A percentile compares a stretch with the other conserved stretches of the same genome.
These are phyloP conservation scores for Wallacemonas sp. DNA, from an alignment of 208 protist species.

Conservation along the genomic window DNA sequence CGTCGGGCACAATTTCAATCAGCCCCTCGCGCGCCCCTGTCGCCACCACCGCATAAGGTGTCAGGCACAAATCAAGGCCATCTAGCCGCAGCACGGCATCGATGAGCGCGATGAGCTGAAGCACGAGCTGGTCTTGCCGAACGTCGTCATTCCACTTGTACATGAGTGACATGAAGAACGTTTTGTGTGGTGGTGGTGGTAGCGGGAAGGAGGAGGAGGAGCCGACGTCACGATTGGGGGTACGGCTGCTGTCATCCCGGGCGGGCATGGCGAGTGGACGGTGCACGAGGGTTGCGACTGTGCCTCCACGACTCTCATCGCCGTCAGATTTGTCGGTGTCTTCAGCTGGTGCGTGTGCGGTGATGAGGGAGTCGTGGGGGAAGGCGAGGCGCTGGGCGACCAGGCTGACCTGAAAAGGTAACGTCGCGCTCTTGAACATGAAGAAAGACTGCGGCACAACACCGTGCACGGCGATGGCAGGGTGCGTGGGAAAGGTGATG, in stretches of 20 bases:
- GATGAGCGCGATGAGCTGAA: slow-evolving; percentile 92
- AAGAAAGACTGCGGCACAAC: slow-evolving; percentile 51
- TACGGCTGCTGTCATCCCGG: not conserved
- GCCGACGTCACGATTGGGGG: not conserved
- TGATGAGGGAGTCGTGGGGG: too few relatives aligned
- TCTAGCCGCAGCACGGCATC: slow-evolving; percentile 92
- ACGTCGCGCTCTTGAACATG: slow-evolving; percentile 85
- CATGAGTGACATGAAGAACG: slow-evolving; percentile 55
- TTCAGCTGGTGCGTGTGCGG: not conserved
- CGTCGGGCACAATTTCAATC: slow-evolving; percentile 84
- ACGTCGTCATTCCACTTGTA: slow-evolving; percentile 96
- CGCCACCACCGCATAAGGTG: slow-evolving; percentile 92
- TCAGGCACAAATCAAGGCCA: slow-evolving; percentile 93
- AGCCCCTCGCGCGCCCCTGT: slow-evolving; percentile 78
- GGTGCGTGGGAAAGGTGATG: slow-evolving; percentile 73
- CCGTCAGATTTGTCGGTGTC: too few relatives aligned
- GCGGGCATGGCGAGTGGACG: slow-evolving; percentile 6
- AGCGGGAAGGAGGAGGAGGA: not conserved
- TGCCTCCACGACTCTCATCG: too few relatives aligned
- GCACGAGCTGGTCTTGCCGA: slow-evolving; percentile 97
- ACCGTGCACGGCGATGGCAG: slow-evolving; percentile 36
- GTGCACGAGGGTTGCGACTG: not conserved
- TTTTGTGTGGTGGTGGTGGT: not conserved
- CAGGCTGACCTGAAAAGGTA: slow-evolving; percentile 68
- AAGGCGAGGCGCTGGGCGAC: not conserved